These are phyloP conservation scores for Dactylorhiza incarnata DNA, from an alignment of 106 monocot genomes.

Conservation along the genomic window DNA sequence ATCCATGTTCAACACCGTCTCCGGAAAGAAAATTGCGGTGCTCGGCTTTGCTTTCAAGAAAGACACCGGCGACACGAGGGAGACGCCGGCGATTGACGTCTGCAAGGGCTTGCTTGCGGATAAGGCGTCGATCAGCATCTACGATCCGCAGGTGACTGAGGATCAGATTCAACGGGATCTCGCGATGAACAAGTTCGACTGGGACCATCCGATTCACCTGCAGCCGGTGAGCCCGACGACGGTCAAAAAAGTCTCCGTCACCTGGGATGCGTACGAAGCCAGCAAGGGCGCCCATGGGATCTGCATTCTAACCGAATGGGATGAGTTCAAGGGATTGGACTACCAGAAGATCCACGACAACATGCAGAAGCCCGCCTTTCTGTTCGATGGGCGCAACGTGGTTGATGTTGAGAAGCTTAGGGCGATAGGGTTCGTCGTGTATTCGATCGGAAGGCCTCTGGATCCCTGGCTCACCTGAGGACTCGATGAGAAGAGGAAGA, in stretches of 20 bases:
- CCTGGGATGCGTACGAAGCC: constrained; percentile 23
- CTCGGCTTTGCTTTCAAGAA: constrained; percentile 49
- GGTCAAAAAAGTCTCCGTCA: constrained; percentile 13
- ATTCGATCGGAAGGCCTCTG: constrained; percentile 23
- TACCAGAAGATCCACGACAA: constrained; percentile 15
- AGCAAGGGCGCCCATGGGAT: constrained; percentile 18
- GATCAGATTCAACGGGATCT: constrained; percentile 60
- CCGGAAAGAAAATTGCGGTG: constrained; percentile 42
- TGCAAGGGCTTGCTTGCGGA: constrained; percentile 34
- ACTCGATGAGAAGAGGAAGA: too few species aligned
- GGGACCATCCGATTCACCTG: constrained; percentile 54
- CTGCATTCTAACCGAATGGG: constrained; percentile 23
- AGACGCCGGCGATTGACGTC: constrained; percentile 42
- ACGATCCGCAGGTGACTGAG: constrained; percentile 22
- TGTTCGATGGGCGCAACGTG: constrained; percentile 26
- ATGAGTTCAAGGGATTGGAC: constrained; percentile 24
- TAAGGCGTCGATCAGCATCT: constrained; percentile 19
- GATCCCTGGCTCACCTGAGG: constrained; percentile 17
- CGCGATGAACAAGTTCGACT: constrained; percentile 53
- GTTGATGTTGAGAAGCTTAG: constrained; percentile 20
- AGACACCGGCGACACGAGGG: constrained; percentile 44
- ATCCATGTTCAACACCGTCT: constrained; percentile 49
- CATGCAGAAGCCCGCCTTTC: constrained; percentile 26
- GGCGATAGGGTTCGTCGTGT: constrained; percentile 22
- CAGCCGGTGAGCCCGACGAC: constrained; percentile 42